Evolutionary conservation across 2,329 filamentous ascomycete species (phyloP).

Genomic region (Endothia cerciana): DNA sequence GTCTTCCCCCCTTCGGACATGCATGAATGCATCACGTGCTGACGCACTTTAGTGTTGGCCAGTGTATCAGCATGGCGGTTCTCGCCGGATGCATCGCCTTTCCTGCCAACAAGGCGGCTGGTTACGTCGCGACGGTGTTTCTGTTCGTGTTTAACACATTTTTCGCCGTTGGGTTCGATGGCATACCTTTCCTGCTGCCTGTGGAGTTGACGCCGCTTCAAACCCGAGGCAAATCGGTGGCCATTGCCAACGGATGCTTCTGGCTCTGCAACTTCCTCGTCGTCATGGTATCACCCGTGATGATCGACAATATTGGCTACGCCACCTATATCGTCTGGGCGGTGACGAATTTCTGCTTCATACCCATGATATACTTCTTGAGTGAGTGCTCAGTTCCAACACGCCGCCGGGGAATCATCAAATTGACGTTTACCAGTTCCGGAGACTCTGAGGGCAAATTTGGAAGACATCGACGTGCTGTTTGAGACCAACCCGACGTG

Average conservation of each 20-base stretch:
- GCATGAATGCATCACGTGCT: neutral
- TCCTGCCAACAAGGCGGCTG: constrained; percentile 31
- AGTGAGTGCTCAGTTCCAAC: neutral
- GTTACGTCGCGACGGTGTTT: constrained; percentile 36
- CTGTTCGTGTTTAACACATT: constrained; percentile 37
- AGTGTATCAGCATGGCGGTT: constrained; percentile 36
- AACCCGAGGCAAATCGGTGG: constrained; percentile 5
- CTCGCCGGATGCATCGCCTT: constrained; percentile 32
- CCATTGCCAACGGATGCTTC: constrained; percentile 7
- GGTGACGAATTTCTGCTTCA: constrained; percentile 26
- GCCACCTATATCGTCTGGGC: constrained; percentile 25
- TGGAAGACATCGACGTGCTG: constrained; percentile 16
- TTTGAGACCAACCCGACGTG: constrained; percentile 14
- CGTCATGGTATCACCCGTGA: constrained; percentile 30
- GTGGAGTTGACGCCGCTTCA: constrained; percentile 8
- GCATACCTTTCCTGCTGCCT: constrained; percentile 35
- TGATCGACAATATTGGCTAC: constrained; percentile 29
- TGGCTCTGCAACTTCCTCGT: constrained; percentile 32
- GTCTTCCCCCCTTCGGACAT: neutral
- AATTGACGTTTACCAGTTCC: constrained; percentile 4
- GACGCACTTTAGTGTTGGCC: constrained; percentile 16
- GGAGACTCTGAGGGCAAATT: neutral
- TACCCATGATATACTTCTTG: constrained; percentile 37
- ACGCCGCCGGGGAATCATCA: neutral
- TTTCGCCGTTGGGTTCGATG: constrained; percentile 36